phyloP scores from a whole-genome alignment of 805 yeast species.

The Candida nemodendra region DNA sequence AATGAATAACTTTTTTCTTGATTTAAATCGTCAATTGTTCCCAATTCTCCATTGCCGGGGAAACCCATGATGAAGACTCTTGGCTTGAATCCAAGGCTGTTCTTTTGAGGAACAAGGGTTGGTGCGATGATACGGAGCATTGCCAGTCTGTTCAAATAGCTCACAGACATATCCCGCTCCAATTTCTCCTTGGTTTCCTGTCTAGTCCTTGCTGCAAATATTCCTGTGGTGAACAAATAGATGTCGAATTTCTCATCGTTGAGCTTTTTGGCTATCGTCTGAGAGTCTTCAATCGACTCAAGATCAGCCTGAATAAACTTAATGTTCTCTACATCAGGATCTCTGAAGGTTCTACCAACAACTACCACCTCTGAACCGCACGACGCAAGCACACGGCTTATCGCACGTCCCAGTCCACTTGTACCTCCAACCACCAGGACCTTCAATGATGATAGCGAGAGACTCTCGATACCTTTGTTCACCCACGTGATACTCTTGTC shows the following conservation, averaged over 20 bases:
- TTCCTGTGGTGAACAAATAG: constrained; percentile 40
- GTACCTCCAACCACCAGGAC: constrained; percentile 40
- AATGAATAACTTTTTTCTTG: constrained; percentile 31
- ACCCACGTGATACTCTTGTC: background rate
- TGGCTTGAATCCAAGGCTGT: constrained; percentile 25
- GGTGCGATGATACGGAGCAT: constrained; percentile 31
- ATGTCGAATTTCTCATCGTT: constrained; percentile 19
- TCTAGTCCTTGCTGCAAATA: constrained; percentile 32
- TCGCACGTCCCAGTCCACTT: constrained; percentile 39
- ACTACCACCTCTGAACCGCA: constrained; percentile 36
- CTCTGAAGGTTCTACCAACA: constrained; percentile 36
- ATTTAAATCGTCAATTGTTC: constrained; percentile 36
- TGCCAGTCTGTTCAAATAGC: constrained; percentile 36
- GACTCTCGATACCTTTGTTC: background rate
- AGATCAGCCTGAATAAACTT: constrained; percentile 36
- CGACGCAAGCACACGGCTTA: constrained; percentile 26
- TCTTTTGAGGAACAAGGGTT: background rate
- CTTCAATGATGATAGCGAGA: constrained; percentile 9
- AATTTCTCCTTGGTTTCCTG: constrained; percentile 38
- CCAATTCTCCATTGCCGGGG: constrained; percentile 37
- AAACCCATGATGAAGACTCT: constrained; percentile 40
- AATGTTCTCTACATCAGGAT: constrained; percentile 25
- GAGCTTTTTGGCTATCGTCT: constrained; percentile 20
- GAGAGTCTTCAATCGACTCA: constrained; percentile 28
- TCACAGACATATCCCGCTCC: constrained; percentile 39